Base-by-base conservation (phyloP, 139 green algal genomes). In the Picochlorum costavermella region DNA sequence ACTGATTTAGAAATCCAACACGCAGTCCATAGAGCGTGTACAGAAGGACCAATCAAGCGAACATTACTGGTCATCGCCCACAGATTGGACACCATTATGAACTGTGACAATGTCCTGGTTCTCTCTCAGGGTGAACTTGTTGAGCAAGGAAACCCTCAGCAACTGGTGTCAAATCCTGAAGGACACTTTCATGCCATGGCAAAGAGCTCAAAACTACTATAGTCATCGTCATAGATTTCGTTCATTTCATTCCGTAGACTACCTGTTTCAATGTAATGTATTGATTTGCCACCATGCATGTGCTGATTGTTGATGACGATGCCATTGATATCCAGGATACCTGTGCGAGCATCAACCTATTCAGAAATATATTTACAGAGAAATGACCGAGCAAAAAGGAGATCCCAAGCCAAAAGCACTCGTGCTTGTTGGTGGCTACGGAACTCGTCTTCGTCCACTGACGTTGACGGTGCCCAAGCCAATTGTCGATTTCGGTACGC, bases 381-480 rank as follows among this genome's bases (percentile, higher is more conserved):
- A 23, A 59, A n/a, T 36, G 50, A 59, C 25, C 26, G 43, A 9
- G 56, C 28, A 44, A 29, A 6, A 30, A 44, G 13, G 20, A 44
- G 13, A 23, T 25, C 29, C 33, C 10, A 66, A 84, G 17, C 78
- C 78, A 73, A 89, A 94, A 64, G 88, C 85, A 10, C 72, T 96
- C 14, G 92, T 96, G 66, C 73, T 96, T 10, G 87, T 95, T n/a
- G 88, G 88, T 20, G 88, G 88, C 33, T 95, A 87, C 76, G 88
- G 88, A 64, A 96, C 88, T 1, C 53, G 91, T 6, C 76, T 94
- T 26, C 63, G 88, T 14, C 88, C 88, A 5, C 65, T 95, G 20
- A 90, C 85, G 4, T 71, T 90, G 31, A 88, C 78, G 9, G 84
- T 91, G 30, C 92, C 92, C 3, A 98, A 98, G 78, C 92, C 92